Evolutionary conservation across 306 rosid genomes (phyloP).

Genomic region (Cyclanthera cordifolia): DNA sequence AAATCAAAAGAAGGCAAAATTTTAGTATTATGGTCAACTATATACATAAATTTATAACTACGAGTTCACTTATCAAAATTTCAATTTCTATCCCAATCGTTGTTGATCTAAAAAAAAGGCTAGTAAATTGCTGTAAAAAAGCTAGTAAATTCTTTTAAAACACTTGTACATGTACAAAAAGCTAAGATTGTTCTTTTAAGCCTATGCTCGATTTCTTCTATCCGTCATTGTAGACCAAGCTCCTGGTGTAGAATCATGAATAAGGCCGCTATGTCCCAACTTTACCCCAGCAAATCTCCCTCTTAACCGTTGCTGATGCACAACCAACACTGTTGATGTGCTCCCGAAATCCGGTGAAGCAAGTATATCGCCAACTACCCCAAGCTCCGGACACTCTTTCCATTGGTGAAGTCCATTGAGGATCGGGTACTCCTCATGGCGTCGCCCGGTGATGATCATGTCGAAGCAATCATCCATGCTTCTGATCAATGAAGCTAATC

Average conservation of each 20-base stretch:
- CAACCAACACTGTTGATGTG: conserved; percentile 46
- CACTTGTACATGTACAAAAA: neutral
- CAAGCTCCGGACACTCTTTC: conserved; percentile 59
- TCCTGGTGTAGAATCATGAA: conserved; percentile 19
- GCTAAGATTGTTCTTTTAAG: neutral
- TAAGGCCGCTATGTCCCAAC: neutral
- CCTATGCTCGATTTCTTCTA: neutral
- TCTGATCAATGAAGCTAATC: conserved; percentile 23
- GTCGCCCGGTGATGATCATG: conserved; percentile 45
- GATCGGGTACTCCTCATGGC: conserved; percentile 28
- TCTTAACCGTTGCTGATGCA: conserved; percentile 52
- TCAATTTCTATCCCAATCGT: no score
- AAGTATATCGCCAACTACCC: conserved; percentile 55
- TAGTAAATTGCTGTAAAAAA: no score
- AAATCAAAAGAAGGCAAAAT: no score
- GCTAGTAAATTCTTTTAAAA: neutral
- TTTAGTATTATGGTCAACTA: no score
- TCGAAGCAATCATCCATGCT: conserved; percentile 50
- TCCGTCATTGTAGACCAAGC: conserved; percentile 34
- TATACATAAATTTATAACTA: no score
- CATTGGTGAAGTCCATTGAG: conserved; percentile 40
- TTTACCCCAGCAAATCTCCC: conserved; percentile 14
- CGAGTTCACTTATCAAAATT: no score
- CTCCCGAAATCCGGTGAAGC: conserved; percentile 37
- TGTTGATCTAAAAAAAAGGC: neutral